Base-by-base conservation (phyloP, 2,329 filamentous ascomycete genomes). In the Chaetomiaceae sp. region DNA sequence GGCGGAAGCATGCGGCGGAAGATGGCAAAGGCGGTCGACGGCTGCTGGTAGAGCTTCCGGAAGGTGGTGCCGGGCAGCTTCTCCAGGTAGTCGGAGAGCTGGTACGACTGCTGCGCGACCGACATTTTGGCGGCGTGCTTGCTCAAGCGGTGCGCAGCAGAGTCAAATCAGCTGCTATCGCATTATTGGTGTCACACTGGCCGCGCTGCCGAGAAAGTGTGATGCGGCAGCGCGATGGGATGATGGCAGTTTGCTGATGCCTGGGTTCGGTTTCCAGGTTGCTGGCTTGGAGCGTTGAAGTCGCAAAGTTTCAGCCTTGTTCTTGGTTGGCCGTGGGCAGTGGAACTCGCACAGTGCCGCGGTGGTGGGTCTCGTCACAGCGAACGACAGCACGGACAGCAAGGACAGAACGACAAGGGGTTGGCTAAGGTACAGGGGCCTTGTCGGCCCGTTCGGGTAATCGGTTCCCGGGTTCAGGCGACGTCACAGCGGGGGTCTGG, bases 1-100 rank as follows among this genome's bases (percentile, higher is more conserved):
- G 95, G 87, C 51, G 93, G 89, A 52, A 99, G 80, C 90, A 99
- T 96, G 72, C 93, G 91, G 60, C 93, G 83, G 68, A 97, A 97
- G 63, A 99, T 91, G 59, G 93, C 93, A 59, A 99, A 83, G 33
- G 91, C 87, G 1, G 93, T 96, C 37, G 92, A 95, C 25, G 93
- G 93, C 75, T 96, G 91, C 72, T 91, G 87, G 76, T 99, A 99
- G 40, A 99, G 79, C 69, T 89, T 87, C 66, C 83, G 82, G 69
- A 97, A 96, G 31, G 89, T 95, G 37, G 87, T 89, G 57, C 91
- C 89, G 44, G 88, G 88, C 63, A 95, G 85, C 67, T 85, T 83
- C 78, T 97, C 91, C 67, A 97, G 85, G 71, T 96, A 97, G 66
- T 96, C 91, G 66, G 92, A 87, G 53, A 84, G 78, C 57, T 80